Evolutionary conservation across 495 filamentous ascomycete genomes (phyloP).

Genomic region (Penicillium salamii): DNA sequence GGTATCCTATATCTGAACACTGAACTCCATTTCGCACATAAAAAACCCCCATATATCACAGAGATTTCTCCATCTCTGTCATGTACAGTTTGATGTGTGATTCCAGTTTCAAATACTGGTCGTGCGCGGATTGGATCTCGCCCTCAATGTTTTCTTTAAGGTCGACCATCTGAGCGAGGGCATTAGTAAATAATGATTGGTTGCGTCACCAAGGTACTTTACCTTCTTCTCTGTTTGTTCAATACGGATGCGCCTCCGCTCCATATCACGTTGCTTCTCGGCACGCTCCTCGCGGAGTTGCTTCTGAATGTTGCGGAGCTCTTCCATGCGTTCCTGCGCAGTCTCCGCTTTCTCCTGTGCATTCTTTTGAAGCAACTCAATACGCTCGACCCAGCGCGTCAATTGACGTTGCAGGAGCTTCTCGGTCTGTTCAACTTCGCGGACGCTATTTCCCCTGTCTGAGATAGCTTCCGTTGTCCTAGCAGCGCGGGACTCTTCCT

Average conservation of each 20-base stretch:
- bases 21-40: conserved; percentile 37
- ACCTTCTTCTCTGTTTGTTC: conserved; percentile 99
- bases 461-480: conserved; percentile 82
- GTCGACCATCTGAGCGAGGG: conserved; percentile 75
- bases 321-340: conserved; percentile 86
- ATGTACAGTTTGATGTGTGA: conserved; percentile 96
- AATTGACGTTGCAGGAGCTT: conserved; percentile 79
- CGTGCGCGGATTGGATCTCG: conserved; percentile 81
- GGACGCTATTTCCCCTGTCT: conserved; percentile 80
- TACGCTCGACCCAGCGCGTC: conserved; percentile 77
- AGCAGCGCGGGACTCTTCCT: conserved; percentile 73
- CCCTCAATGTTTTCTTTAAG: conserved; percentile 95
- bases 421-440: conserved; percentile 87
- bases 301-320: conserved; percentile 76
- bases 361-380: conserved; percentile 71
- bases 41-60: conserved; percentile 45
- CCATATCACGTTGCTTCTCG: conserved; percentile 86
- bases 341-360: conserved; percentile 75
- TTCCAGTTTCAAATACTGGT: conserved; percentile 94
- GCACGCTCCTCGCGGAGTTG: conserved; percentile 78
- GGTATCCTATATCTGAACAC: conserved; percentile 44
- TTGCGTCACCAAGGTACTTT: conserved; percentile 17
- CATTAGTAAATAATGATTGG: conserved; percentile 3
- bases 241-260: conserved; percentile 82
- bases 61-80: conserved; percentile 94